Conservation (phyloP, 1,139 yeast species). For the Sugiyamaella sp. region DNA sequence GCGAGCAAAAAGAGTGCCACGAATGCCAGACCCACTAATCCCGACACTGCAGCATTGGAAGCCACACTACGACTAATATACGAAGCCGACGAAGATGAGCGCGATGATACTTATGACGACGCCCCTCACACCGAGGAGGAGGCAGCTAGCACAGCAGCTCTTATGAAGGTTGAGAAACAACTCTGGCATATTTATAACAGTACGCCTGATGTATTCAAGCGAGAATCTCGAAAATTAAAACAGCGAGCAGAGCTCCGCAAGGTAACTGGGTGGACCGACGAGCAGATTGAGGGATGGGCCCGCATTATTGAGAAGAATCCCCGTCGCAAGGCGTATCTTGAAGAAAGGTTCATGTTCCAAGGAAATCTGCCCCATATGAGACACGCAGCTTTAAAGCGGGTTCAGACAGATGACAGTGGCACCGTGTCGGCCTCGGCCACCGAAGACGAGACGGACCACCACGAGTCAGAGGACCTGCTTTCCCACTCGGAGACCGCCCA, state of each 20-base stretch:
- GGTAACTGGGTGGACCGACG: constrained; percentile 74
- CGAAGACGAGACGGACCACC: constrained; percentile 12
- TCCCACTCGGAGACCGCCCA: background rate
- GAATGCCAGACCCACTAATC: constrained; percentile 24
- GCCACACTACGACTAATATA: constrained; percentile 68
- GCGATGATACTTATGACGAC: constrained; percentile 78
- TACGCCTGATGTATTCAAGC: constrained; percentile 56
- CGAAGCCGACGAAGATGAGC: constrained; percentile 74
- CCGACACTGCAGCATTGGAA: constrained; percentile 52
- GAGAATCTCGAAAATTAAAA: constrained; percentile 54
- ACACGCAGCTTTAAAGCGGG: constrained; percentile 14
- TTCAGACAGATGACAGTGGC: constrained; percentile 9
- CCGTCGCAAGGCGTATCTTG: constrained; percentile 50
- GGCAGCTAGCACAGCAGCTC: constrained; percentile 30
- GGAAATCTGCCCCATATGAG: constrained; percentile 29
- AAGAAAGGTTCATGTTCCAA: constrained; percentile 58
- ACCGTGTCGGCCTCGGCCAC: constrained; percentile 18
- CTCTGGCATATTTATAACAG: constrained; percentile 61
- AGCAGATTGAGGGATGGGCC: constrained; percentile 93
- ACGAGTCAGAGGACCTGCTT: background rate
- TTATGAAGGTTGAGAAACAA: constrained; percentile 51
- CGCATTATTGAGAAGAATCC: constrained; percentile 72
- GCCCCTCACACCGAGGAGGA: constrained; percentile 45
- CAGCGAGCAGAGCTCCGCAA: constrained; percentile 56
- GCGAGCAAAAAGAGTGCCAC: constrained; percentile 8